Percentiles rank a stretch among this genome's conserved stretches.
These are phyloP conservation scores for Monosporascus sp. DNA, from an alignment of 2,329 filamentous ascomycete species.

Conservation along the genomic window DNA sequence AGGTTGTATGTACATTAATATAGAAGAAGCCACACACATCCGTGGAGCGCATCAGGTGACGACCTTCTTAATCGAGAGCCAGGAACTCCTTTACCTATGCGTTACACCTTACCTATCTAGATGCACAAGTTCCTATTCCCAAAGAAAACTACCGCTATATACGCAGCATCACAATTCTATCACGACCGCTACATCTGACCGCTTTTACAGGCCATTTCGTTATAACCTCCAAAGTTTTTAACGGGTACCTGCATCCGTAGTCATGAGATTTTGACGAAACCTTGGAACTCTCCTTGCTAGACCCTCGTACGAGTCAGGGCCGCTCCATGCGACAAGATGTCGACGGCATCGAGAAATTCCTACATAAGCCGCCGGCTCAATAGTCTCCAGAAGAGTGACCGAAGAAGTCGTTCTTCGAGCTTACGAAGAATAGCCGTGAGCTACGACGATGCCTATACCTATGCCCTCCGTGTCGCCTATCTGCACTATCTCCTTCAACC, in stretches of 20 bases:
- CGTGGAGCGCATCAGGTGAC: too few relatives aligned
- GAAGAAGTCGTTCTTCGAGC: slow-evolving; percentile 41
- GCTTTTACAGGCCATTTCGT: neutral
- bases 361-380: slow-evolving; percentile 39
- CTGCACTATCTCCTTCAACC: slow-evolving; percentile 91
- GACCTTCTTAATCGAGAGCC: too few relatives aligned
- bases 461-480: slow-evolving; percentile 84
- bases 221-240: slow-evolving; percentile 61
- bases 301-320: neutral
- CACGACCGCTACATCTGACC: neutral
- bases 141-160: neutral
- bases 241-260: slow-evolving; percentile 80
- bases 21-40: too few relatives aligned
- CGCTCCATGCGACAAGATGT: slow-evolving; percentile 34
- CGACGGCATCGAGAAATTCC: slow-evolving; percentile 44
- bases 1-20: too few relatives aligned
- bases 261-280: slow-evolving; percentile 2
- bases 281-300: neutral
- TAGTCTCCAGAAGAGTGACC: slow-evolving; percentile 36
- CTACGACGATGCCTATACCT: slow-evolving; percentile 82
- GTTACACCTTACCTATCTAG: neutral
- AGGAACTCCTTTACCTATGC: too few relatives aligned
- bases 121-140: neutral
- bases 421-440: slow-evolving; percentile 44
- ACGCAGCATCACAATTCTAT: neutral